These are phyloP conservation scores for Trichosporon ovoides DNA, from an alignment of 1,284 basidiomycete species.

Conservation along the genomic window DNA sequence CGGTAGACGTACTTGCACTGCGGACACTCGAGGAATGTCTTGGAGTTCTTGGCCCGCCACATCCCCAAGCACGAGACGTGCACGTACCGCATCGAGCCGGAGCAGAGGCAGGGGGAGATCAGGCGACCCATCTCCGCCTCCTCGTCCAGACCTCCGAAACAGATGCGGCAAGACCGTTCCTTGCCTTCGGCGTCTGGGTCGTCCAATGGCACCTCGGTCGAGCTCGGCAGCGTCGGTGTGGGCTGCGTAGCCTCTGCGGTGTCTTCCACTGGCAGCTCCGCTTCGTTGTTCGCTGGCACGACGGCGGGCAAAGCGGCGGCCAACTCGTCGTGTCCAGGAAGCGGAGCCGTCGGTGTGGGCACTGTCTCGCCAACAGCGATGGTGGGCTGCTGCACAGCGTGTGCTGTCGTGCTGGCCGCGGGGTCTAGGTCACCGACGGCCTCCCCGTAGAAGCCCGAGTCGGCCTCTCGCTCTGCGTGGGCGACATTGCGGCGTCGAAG, in stretches of 20 bases:
- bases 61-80: constrained; percentile 43
- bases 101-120: constrained; percentile 47
- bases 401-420: background rate
- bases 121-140: constrained; percentile 38
- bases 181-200: constrained; percentile 1
- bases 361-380: background rate
- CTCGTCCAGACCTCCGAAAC: constrained; percentile 42
- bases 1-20: constrained; percentile 46
- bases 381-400: background rate
- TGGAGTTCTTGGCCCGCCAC: constrained; percentile 44
- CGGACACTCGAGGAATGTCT: constrained; percentile 45
- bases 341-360: too few species aligned
- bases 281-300: too few species aligned
- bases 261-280: too few species aligned
- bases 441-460: background rate
- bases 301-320: too few species aligned
- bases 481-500: constrained; percentile 1
- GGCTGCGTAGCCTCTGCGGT: background rate
- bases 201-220: constrained; percentile 1
- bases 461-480: constrained; percentile 6
- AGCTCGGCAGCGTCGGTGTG: background rate
- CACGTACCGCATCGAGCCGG: constrained; percentile 38
- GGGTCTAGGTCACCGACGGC: background rate
- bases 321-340: too few species aligned
- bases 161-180: constrained; percentile 45